A percentile compares a stretch with the other conserved stretches of the same genome.
phyloP scores from a whole-genome alignment of 331 rosid species.

The Arachis monticola region DNA sequence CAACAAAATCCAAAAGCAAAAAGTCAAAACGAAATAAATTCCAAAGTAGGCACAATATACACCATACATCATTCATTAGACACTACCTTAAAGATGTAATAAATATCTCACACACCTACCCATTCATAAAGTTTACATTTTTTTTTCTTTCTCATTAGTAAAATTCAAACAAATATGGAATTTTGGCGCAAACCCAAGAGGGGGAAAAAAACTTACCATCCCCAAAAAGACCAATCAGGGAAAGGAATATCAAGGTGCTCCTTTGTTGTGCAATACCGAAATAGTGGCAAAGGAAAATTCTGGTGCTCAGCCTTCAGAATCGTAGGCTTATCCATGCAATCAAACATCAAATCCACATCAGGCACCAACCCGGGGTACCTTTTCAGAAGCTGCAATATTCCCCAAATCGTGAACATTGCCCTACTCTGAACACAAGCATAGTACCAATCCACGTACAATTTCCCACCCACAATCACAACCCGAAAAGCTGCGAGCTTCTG shows the following conservation, averaged over 20 bases:
- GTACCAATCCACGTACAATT: constrained; percentile 74
- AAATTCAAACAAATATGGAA: not conserved
- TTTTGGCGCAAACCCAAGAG: not conserved
- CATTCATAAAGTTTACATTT: no score
- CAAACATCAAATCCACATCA: constrained; percentile 96
- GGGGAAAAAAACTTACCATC: constrained; percentile 67
- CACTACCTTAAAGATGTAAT: no score
- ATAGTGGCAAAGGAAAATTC: constrained; percentile 77
- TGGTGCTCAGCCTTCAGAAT: constrained; percentile 50
- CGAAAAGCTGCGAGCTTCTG: constrained; percentile 71
- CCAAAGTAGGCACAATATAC: not conserved
- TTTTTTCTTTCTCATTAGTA: no score
- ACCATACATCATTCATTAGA: not conserved
- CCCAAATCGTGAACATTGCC: constrained; percentile 90
- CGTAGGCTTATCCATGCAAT: constrained; percentile 92
- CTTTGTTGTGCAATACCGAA: constrained; percentile 83
- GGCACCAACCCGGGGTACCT: constrained; percentile 84
- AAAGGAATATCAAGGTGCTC: constrained; percentile 89
- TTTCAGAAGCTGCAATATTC: constrained; percentile 74
- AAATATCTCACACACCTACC: no score
- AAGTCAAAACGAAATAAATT: not conserved
- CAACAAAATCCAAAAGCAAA: not conserved
- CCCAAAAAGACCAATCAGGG: constrained; percentile 99
- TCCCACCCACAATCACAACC: constrained; percentile 76
- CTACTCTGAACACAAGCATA: constrained; percentile 95